Conservation (phyloP, 2,329 filamentous ascomycete species). For the Nemania sp. region DNA sequence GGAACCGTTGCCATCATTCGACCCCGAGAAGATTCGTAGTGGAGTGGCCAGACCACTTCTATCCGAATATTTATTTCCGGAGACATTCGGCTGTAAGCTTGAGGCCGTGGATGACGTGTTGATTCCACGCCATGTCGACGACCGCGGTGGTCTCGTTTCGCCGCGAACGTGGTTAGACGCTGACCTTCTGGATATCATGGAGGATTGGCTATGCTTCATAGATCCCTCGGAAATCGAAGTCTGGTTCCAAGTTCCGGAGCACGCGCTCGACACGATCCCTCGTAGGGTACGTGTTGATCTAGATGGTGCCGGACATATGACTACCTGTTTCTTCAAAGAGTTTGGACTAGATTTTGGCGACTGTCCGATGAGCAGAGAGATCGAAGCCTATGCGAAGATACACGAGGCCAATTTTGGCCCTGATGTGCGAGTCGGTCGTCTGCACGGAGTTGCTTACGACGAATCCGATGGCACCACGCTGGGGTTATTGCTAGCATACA, state of each 20-base stretch:
- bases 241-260: constrained; percentile 4
- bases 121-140: constrained; percentile 8
- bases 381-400: constrained; percentile 10
- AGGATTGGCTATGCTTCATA: constrained; percentile 8
- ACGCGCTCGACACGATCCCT: constrained; percentile 5
- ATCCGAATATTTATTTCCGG: constrained; percentile 12
- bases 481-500: constrained; percentile 7
- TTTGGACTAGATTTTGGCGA: constrained; percentile 1
- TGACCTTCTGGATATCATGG: constrained; percentile 10
- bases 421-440: constrained; percentile 11
- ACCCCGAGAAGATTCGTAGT: constrained; percentile 13
- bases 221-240: constrained; percentile 12
- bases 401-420: constrained; percentile 9
- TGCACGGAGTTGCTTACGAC: constrained; percentile 1
- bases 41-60: constrained; percentile 12
- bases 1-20: constrained; percentile 10
- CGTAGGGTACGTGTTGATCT: constrained; percentile 11
- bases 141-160: constrained; percentile 1
- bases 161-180: not conserved
- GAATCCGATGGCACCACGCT: not conserved
- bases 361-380: constrained; percentile 11
- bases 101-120: constrained; percentile 6
- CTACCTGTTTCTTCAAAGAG: constrained; percentile 11
- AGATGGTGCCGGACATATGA: constrained; percentile 8
- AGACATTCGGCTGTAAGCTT: constrained; percentile 10